phyloP scores from a whole-genome alignment of 805 yeast species.

The Saturnispora halmiae region DNA sequence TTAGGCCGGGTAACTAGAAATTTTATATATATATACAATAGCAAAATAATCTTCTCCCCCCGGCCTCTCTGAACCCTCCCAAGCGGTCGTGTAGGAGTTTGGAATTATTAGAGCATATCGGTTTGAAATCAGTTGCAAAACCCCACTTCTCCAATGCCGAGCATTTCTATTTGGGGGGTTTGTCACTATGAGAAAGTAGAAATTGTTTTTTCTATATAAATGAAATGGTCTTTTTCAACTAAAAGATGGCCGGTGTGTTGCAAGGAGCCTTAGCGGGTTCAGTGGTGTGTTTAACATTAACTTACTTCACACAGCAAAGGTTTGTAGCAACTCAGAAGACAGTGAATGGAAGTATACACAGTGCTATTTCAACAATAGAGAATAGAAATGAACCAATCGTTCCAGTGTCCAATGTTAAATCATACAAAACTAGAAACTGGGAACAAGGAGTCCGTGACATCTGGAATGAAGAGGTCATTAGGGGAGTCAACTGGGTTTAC shows the following conservation, averaged over 20 bases:
- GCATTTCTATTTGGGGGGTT: too few species aligned
- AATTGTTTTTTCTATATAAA: too few species aligned
- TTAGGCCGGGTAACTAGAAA: too few species aligned
- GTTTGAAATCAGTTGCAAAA: too few species aligned
- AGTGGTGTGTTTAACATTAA: conserved; percentile 50
- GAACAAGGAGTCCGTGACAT: conserved; percentile 62
- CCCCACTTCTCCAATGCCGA: too few species aligned
- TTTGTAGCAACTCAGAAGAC: conserved; percentile 39
- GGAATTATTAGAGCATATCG: too few species aligned
- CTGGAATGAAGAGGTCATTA: conserved; percentile 69
- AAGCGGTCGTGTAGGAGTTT: too few species aligned
- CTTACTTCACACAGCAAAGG: conserved; percentile 53
- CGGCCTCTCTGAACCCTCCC: too few species aligned
- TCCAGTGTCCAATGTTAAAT: conserved; percentile 35
- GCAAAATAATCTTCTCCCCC: too few species aligned
- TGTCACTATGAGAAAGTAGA: background rate
- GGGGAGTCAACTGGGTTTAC: conserved; percentile 56
- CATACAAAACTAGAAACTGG: conserved; percentile 39
- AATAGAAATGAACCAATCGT: conserved; percentile 43
- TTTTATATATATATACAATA: too few species aligned
- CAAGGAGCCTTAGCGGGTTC: conserved; percentile 55
- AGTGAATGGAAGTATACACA: conserved; percentile 39
- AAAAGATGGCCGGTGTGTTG: conserved; percentile 35
- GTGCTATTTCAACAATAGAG: conserved; percentile 42
- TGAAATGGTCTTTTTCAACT: background rate